A percentile compares a stretch with the other conserved stretches of the same genome.
Evolutionary conservation across 208 protist species (phyloP).

Genomic region (Leishmania turanica): DNA sequence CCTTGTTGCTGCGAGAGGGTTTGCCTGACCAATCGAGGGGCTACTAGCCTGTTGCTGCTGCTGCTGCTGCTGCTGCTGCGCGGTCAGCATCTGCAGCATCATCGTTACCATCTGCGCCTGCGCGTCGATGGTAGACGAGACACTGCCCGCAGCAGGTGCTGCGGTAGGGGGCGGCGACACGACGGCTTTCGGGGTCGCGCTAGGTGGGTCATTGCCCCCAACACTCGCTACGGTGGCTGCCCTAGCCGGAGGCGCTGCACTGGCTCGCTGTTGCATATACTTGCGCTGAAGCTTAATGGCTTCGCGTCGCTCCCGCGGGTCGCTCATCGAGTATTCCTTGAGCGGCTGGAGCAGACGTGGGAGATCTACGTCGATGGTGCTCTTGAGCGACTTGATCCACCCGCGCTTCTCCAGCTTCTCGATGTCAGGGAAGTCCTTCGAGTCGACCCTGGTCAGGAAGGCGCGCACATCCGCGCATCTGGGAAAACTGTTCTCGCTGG

Average conservation of each 20-base stretch:
- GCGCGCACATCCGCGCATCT: slow-evolving; percentile 28
- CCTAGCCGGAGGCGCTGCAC: background rate
- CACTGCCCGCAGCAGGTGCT: slow-evolving; percentile 7
- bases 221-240: background rate
- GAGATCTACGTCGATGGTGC: slow-evolving; percentile 63
- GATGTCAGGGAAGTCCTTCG: slow-evolving; percentile 54
- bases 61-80: slow-evolving; percentile 30
- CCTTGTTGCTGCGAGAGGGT: background rate
- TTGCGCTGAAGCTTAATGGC: slow-evolving; percentile 21
- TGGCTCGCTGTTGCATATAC: slow-evolving; percentile 13
- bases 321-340: slow-evolving; percentile 48
- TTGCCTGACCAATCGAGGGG: background rate
- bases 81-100: slow-evolving; percentile 14
- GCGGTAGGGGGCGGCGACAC: background rate
- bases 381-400: slow-evolving; percentile 53
- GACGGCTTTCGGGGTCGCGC: too few species aligned
- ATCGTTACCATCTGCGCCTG: slow-evolving; percentile 35
- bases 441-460: slow-evolving; percentile 47
- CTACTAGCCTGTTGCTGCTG: slow-evolving; percentile 18
- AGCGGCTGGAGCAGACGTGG: slow-evolving; percentile 75
- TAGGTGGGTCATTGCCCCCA: background rate
- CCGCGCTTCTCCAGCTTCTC: slow-evolving; percentile 61
- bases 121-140: background rate
- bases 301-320: slow-evolving; percentile 47
- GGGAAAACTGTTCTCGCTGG: slow-evolving; percentile 62